These are phyloP conservation scores for Chaetomium cochliodes DNA, from an alignment of 495 filamentous ascomycete genomes.

Conservation along the genomic window DNA sequence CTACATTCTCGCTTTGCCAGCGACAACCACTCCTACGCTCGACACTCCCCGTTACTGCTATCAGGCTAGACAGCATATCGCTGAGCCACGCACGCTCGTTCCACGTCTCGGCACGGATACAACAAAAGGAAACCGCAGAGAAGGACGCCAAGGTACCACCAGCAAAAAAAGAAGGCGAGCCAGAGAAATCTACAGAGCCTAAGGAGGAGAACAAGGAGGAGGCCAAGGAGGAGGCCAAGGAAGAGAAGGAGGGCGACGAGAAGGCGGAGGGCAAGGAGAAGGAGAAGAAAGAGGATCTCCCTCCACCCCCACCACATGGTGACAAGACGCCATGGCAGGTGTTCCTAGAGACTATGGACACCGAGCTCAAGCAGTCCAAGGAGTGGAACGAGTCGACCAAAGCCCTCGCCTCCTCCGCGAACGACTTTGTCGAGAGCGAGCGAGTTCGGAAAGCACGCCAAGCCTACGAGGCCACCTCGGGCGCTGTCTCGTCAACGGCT, in stretches of 20 bases:
- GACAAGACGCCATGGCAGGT: conserved; percentile 98
- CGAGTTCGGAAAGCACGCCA: conserved; percentile 81
- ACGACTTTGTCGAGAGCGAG: conserved; percentile 92
- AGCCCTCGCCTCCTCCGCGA: conserved; percentile 79
- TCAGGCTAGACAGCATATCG: conserved; percentile 36
- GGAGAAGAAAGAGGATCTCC: conserved; percentile 69
- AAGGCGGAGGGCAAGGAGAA: conserved; percentile 50
- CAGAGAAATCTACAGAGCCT: conserved; percentile 30
- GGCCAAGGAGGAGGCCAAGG: conserved; percentile 46
- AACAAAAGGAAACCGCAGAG: conserved; percentile 32
- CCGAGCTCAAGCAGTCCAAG: conserved; percentile 93
- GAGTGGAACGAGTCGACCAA: conserved; percentile 99
- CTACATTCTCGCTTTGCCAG: conserved; percentile 32
- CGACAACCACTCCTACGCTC: conserved; percentile 43
- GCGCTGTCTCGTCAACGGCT: conserved; percentile 68
- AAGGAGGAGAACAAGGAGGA: conserved; percentile 45
- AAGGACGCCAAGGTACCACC: conserved; percentile 39
- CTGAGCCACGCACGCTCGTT: conserved; percentile 41
- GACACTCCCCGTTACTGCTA: conserved; percentile 43
- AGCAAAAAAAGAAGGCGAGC: conserved; percentile 40
- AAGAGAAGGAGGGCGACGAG: conserved; percentile 47
- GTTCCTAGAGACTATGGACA: conserved; percentile 89
- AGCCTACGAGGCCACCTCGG: conserved; percentile 80
- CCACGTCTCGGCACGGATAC: conserved; percentile 41
- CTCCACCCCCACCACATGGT: conserved; percentile 90